A percentile compares a stretch with the other conserved stretches of the same genome.
phyloP scores from a whole-genome alignment of 2,329 filamentous ascomycete species.

The Sporothrix protearum region DNA sequence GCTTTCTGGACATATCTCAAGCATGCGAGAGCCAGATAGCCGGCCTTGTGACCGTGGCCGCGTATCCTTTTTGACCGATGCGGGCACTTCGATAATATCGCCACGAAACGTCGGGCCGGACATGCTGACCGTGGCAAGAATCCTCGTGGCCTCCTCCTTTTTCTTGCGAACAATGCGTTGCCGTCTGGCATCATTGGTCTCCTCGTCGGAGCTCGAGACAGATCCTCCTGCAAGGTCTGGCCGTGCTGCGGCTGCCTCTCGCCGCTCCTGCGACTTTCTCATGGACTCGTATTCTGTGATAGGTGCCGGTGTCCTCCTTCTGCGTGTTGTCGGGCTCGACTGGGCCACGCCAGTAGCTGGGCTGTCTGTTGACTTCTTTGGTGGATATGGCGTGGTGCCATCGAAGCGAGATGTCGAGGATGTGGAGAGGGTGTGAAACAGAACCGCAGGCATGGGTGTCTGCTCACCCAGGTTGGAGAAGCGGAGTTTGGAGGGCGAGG shows the following conservation, averaged over 20 bases:
- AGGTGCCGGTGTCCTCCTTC: conserved; percentile 32
- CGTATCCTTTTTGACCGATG: conserved; percentile 34
- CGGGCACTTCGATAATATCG: conserved; percentile 38
- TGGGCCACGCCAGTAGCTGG: not conserved
- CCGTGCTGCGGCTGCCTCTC: conserved; percentile 27
- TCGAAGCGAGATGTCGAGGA: conserved; percentile 21
- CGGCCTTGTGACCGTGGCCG: conserved; percentile 13
- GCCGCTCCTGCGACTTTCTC: conserved; percentile 45
- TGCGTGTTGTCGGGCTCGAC: conserved; percentile 18
- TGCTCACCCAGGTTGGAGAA: conserved; percentile 18
- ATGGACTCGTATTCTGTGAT: conserved; percentile 45
- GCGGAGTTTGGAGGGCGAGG: conserved; percentile 51
- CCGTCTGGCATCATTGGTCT: conserved; percentile 38
- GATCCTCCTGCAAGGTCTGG: conserved; percentile 29
- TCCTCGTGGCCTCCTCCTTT: conserved; percentile 40
- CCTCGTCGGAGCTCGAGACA: conserved; percentile 31
- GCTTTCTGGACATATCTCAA: conserved; percentile 16
- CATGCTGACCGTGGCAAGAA: conserved; percentile 43
- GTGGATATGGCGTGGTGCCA: conserved; percentile 12
- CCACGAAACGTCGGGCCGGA: conserved; percentile 34
- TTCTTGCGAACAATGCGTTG: conserved; percentile 39
- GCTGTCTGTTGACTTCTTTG: not conserved
- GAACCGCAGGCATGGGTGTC: conserved; percentile 16
- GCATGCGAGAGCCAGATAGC: not conserved
- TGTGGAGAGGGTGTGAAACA: conserved; percentile 18